phyloP scores from a whole-genome alignment of 2,329 filamentous ascomycete species.

The Scedosporium dehoogii region DNA sequence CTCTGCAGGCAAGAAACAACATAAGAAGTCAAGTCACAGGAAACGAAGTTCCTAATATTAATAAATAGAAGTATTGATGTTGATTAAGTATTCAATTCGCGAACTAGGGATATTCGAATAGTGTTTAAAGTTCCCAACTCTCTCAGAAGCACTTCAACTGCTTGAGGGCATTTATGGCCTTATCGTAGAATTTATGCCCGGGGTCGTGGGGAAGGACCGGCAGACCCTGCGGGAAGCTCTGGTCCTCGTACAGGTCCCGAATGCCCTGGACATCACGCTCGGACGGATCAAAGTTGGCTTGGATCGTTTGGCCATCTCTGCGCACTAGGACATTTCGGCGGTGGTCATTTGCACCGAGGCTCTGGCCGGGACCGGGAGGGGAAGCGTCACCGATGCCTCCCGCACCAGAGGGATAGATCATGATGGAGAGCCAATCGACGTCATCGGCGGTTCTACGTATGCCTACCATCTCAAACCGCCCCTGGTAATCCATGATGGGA shows the following conservation, averaged over 20 bases:
- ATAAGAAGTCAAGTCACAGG: no score
- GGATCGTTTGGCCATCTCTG: neutral
- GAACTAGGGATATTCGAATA: no score
- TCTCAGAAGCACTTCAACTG: neutral
- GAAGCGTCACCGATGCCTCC: conserved; percentile 5
- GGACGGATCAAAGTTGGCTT: neutral
- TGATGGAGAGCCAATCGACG: conserved; percentile 13
- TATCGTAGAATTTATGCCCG: neutral
- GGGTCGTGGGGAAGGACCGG: neutral
- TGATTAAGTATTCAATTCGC: no score
- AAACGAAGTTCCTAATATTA: no score
- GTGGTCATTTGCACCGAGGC: neutral
- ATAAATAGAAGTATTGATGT: no score
- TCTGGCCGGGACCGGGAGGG: neutral
- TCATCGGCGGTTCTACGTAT: neutral
- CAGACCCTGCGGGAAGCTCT: neutral
- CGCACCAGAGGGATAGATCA: conserved; percentile 13
- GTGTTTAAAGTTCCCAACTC: no score
- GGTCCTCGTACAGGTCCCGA: neutral
- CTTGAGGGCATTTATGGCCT: neutral
- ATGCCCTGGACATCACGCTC: neutral
- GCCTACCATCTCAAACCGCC: neutral
- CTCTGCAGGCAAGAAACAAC: no score
- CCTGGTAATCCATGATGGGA: neutral
- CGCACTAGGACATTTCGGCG: neutral